These are phyloP conservation scores for Metroxylon sagu DNA, from an alignment of 176 grass and related monocot genomes.

Conservation along the genomic window DNA sequence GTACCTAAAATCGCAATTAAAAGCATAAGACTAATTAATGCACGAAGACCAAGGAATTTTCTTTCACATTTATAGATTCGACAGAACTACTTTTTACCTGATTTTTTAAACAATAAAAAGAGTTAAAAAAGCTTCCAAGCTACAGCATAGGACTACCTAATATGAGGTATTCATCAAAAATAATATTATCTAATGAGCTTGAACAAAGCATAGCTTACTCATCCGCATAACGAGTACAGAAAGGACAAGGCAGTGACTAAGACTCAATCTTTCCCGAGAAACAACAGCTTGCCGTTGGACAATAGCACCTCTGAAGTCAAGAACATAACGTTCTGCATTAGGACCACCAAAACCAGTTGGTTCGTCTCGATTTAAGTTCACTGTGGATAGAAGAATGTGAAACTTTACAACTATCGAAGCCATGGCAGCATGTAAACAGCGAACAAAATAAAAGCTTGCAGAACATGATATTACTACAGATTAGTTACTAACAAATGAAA, in stretches of 20 bases:
- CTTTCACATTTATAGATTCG: no score
- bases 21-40: no score
- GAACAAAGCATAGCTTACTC: conserved; percentile 40
- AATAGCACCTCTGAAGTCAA: conserved; percentile 82
- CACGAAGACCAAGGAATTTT: no score
- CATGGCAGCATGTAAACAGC: no score
- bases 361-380: conserved; percentile 78
- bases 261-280: conserved; percentile 73
- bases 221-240: conserved; percentile 61
- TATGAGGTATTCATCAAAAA: background rate
- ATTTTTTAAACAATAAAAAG: no score
- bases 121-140: no score
- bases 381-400: conserved; percentile 20
- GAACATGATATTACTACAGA: no score
- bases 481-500: no score
- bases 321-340: conserved; percentile 66
- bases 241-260: conserved; percentile 92
- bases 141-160: no score
- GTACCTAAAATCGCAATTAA: no score
- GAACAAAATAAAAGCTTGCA: no score
- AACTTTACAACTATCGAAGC: background rate
- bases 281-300: conserved; percentile 84
- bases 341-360: conserved; percentile 63
- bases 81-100: no score
- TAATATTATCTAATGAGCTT: background rate